phyloP scores from a whole-genome alignment of 2,329 filamentous ascomycete species.

The Proliferodiscus dingleyae region DNA sequence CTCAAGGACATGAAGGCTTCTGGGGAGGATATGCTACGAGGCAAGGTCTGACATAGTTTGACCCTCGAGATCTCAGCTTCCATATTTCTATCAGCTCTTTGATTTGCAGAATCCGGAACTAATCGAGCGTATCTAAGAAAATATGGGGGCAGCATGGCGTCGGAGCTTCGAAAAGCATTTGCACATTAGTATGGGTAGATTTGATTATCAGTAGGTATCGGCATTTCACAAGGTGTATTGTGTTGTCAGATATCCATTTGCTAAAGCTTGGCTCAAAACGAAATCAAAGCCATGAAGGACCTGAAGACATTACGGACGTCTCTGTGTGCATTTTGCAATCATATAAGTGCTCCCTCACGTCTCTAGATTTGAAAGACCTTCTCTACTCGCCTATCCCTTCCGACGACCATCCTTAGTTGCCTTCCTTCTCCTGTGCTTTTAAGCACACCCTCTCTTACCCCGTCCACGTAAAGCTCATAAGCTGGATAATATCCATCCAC shows the following conservation, averaged over 20 bases:
- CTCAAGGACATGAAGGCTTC: conserved; percentile 26
- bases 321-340: too few relatives aligned
- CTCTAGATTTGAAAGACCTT: conserved; percentile 32
- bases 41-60: conserved; percentile 8
- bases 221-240: conserved; percentile 1
- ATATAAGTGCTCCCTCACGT: too few relatives aligned
- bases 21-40: conserved; percentile 9
- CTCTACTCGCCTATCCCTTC: conserved; percentile 40
- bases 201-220: background rate
- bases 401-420: conserved; percentile 47
- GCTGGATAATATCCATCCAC: conserved; percentile 55
- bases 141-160: background rate
- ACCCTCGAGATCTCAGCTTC: conserved; percentile 2
- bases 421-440: conserved; percentile 31
- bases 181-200: background rate
- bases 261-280: conserved; percentile 10
- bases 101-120: background rate
- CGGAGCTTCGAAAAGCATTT: background rate
- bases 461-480: conserved; percentile 51
- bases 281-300: background rate
- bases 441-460: conserved; percentile 45
- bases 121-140: too few relatives aligned
- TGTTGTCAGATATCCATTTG: conserved; percentile 20
- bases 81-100: background rate
- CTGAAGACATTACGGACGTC: too few relatives aligned